Evolutionary conservation across 345 rosid species (phyloP), one percentile per base, ranked within the genome.

Genomic region (Rhodamnia rubescens): DNA sequence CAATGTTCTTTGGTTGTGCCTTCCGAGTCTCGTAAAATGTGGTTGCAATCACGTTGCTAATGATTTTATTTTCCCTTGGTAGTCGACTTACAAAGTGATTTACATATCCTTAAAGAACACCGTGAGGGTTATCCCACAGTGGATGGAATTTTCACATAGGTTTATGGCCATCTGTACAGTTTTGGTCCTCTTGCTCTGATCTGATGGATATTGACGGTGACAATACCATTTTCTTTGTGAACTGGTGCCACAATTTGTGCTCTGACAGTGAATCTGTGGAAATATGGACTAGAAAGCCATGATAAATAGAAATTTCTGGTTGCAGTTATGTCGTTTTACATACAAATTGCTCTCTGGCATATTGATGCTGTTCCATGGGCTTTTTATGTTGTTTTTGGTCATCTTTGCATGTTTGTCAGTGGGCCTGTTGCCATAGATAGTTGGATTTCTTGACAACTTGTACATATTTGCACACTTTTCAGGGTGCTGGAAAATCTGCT

Each of bases 401-500:
- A 29, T n/a, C 40, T 14, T 50, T 81, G 83, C 36, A 50, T 81
- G 55, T 50, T 55, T 53, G 61, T 21, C 64, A 13, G 84, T 83
- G 49, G 57, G 84, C 8, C n/a, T 69, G 47, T 69, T 40, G 24
- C 26, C 3, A 1, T 69, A 0, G 56, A 56, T 56, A 56, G 29
- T 83, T 53, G 57, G 50, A 53, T 53, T 42, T 24, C 29, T 36
- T 53, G 55, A 56, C 64, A 51, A 26, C 69, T 10, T 13, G 49
- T 56, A 8, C 58, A 14, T 32, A 16, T 51, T 82, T 82, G 84
- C 47, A 57, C 74, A 78, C 47, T 36, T 36, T 21, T 32, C 93
- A 96, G 99, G 99, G 99, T 89, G 98, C 99, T 86, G 99, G 99
- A 81, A 98, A 98, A 89, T 98, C 99, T 89, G 99, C 98, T 13